Evolutionary conservation across 495 filamentous ascomycete genomes (phyloP), one percentile per base, ranked within the genome.

Genomic region (Penicillium riverlandense): DNA sequence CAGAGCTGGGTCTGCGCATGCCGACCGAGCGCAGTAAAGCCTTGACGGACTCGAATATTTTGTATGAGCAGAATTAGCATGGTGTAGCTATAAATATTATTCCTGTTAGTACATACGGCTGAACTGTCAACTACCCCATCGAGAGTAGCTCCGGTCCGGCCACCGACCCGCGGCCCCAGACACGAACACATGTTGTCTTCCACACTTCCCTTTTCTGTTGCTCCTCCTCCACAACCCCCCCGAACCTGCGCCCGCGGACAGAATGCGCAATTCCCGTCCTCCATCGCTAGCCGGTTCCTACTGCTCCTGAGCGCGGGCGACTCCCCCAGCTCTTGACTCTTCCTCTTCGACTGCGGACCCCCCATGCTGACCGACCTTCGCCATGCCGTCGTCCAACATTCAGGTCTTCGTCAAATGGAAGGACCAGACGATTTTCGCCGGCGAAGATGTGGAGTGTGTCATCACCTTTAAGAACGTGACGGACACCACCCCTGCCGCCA

Each of bases 401-500:
- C 84, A 88, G 55, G 91, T 96, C 63, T 97, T 90, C 57, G 86
- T 98, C 59, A 81, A 84, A 67, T 97, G 85, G 88, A 86, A 85
- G 61, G 87, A 86, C 56, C 80, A 84, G 62, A 88, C 83, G 37
- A 88, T 98, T 49, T 97, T 96, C 64, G 87, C 94, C 29, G 94
- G 94, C 49, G 92, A 97, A 69, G 82, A 90, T 53, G 75, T 97
- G 54, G 85, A 90, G 67, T 96, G 92, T 66, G 88, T 79, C 40
- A 96, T 98, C 55, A 96, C 88, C 35, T 97, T 97, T 69, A 91
- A 85, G 67, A 98, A 98, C 59, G 77, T 90, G 47, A 79, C 86
- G 15, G 66, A 71, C 37, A 62, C 43, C 35, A 47, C 43, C 15
- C 42, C 55, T 11, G 65, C 67, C 22, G 36, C 54, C 41, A 55